These are phyloP conservation scores for Alternaria panax DNA, from an alignment of 2,329 filamentous ascomycete species.

Conservation along the genomic window DNA sequence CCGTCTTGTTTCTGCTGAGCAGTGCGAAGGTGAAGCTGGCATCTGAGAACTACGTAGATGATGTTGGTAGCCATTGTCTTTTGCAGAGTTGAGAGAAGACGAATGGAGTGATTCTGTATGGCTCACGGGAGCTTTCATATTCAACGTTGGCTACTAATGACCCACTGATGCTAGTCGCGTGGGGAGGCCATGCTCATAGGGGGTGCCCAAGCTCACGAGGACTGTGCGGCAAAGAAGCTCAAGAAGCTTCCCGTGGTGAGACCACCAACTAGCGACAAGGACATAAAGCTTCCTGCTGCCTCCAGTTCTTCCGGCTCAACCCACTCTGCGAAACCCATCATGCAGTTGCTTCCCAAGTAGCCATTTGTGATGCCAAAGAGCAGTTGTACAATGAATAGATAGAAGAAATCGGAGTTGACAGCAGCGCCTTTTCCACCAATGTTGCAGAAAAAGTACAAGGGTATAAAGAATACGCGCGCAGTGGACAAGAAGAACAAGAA, in stretches of 20 bases:
- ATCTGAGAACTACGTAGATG: not conserved
- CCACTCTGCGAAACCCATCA: conserved; percentile 88
- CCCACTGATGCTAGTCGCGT: not conserved
- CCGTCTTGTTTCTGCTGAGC: not conserved
- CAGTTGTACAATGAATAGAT: conserved; percentile 82
- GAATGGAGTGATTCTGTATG: not conserved
- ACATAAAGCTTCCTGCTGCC: conserved; percentile 93
- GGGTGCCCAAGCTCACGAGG: not conserved
- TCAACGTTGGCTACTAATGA: not conserved
- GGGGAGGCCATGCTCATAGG: not conserved
- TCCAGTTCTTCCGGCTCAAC: conserved; percentile 84
- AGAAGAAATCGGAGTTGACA: conserved; percentile 84
- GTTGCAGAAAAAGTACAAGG: conserved; percentile 90
- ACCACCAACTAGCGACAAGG: conserved; percentile 83
- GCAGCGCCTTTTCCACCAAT: conserved; percentile 72
- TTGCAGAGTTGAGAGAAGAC: not conserved
- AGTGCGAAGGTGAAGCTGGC: not conserved
- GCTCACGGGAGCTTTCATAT: not conserved
- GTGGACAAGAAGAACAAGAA: conserved; percentile 73
- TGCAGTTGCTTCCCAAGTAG: conserved; percentile 83
- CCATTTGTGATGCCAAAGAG: conserved; percentile 86
- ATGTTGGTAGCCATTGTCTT: not conserved
- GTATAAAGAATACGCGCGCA: conserved; percentile 74
- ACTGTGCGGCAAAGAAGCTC: conserved; percentile 74
- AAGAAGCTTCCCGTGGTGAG: conserved; percentile 84